These are phyloP conservation scores for Coniochaeta sp. DNA, from an alignment of 2,329 filamentous ascomycete species.

Conservation along the genomic window DNA sequence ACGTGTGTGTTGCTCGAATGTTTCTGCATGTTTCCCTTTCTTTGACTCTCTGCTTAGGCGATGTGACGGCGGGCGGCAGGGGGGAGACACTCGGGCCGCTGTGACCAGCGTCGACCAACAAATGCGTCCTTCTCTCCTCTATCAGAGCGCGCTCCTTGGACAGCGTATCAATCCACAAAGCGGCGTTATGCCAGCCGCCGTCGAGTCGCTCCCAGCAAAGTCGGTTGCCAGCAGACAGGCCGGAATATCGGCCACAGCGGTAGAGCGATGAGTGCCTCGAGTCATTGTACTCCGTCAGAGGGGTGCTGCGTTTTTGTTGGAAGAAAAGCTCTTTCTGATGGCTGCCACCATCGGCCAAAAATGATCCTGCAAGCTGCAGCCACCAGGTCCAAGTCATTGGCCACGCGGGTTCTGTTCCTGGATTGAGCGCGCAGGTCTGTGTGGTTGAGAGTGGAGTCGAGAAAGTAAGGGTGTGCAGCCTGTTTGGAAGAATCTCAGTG, in stretches of 20 bases:
- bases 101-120: neutral
- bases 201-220: neutral
- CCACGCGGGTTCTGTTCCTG: neutral
- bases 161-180: neutral
- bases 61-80: neutral
- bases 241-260: neutral
- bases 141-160: neutral
- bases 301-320: neutral
- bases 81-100: neutral
- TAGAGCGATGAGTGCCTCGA: neutral
- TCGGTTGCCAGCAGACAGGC: neutral
- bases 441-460: neutral
- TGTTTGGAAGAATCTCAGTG: neutral
- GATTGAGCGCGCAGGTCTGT: neutral
- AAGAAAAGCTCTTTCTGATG: neutral
- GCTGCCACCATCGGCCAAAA: neutral
- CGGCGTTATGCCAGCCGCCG: neutral
- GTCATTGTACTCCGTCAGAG: neutral
- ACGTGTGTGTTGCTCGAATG: neutral
- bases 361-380: neutral
- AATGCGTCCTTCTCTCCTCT: neutral
- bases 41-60: neutral
- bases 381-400: neutral
- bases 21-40: neutral
- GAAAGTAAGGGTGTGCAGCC: neutral